A percentile compares a stretch with the other conserved stretches of the same genome.
Conservation (phyloP, 495 filamentous ascomycete species). For the Penicillium macrosclerotiorum region DNA sequence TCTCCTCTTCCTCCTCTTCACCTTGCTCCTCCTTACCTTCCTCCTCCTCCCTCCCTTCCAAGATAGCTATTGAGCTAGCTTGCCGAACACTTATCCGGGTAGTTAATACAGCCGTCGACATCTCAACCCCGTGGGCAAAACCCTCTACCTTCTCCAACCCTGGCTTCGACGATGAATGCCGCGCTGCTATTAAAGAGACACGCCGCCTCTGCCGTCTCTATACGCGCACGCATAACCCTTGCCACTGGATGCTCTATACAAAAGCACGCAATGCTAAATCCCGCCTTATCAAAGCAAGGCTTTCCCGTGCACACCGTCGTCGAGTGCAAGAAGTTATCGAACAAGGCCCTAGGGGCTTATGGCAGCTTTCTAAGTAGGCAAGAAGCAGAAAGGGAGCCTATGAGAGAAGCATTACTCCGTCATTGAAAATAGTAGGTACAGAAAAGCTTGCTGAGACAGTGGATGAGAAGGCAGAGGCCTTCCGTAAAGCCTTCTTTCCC, state of each 20-base stretch:
- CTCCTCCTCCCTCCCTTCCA: neutral
- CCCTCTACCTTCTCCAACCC: conserved; percentile 8
- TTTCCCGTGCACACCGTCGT: conserved; percentile 1
- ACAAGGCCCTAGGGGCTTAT: too few relatives aligned
- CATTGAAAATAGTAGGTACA: too few relatives aligned
- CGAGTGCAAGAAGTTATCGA: conserved; percentile 10
- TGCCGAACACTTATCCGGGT: neutral
- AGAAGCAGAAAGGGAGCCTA: too few relatives aligned
- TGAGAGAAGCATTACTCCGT: too few relatives aligned
- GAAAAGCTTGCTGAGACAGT: too few relatives aligned
- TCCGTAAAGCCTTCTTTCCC: too few relatives aligned
- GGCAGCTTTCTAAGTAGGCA: too few relatives aligned
- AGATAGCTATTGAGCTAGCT: neutral
- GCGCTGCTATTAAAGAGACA: conserved; percentile 1
- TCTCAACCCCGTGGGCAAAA: conserved; percentile 7
- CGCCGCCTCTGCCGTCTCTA: neutral
- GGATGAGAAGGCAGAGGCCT: too few relatives aligned
- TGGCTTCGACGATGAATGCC: conserved; percentile 2
- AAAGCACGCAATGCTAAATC: conserved; percentile 9
- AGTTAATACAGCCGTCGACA: neutral
- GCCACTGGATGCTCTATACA: conserved; percentile 2
- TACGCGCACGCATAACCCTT: conserved; percentile 1
- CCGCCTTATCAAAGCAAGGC: conserved; percentile 2
- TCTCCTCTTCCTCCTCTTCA: neutral
- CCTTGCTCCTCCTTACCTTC: neutral